These are phyloP conservation scores for Adansonia madagascariensis DNA, from an alignment of 441 rosid species.

Conservation along the genomic window DNA sequence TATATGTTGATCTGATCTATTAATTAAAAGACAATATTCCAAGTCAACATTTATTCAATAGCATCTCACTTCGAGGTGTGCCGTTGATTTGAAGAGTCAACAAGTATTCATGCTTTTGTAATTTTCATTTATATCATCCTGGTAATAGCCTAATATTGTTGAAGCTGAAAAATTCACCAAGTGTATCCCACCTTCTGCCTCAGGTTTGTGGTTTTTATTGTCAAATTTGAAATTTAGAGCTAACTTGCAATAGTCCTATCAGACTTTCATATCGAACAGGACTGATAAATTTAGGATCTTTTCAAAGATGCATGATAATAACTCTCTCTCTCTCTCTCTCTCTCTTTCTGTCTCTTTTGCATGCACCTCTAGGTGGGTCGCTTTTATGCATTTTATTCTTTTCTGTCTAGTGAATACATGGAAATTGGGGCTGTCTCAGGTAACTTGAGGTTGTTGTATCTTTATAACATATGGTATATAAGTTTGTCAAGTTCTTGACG, in stretches of 20 bases:
- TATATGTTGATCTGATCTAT: not conserved
- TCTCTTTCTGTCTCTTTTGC: not conserved
- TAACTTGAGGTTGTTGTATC: slow-evolving; percentile 9
- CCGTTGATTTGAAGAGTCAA: not conserved
- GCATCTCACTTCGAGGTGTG: not conserved
- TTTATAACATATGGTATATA: slow-evolving; percentile 1
- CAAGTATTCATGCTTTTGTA: not conserved
- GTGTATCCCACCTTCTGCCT: not conserved
- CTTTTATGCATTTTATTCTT: slow-evolving; percentile 2
- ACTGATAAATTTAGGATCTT: slow-evolving; percentile 5
- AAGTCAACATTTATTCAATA: not conserved
- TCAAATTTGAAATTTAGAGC: not conserved
- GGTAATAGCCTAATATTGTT: not conserved
- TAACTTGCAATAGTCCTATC: not conserved
- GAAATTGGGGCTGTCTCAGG: slow-evolving; percentile 2
- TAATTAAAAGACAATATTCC: not conserved
- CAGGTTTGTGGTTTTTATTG: not conserved
- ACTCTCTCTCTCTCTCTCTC: not conserved
- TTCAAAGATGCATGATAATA: not conserved
- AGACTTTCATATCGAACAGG: not conserved
- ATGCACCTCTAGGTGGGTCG: not conserved
- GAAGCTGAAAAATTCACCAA: not conserved
- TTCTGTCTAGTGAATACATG: slow-evolving; percentile 11
- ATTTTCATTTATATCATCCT: slow-evolving; percentile 2
- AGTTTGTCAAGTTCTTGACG: not conserved